These are phyloP conservation scores for Hirsutella thompsonii DNA, from an alignment of 2,329 filamentous ascomycete species.

Conservation along the genomic window DNA sequence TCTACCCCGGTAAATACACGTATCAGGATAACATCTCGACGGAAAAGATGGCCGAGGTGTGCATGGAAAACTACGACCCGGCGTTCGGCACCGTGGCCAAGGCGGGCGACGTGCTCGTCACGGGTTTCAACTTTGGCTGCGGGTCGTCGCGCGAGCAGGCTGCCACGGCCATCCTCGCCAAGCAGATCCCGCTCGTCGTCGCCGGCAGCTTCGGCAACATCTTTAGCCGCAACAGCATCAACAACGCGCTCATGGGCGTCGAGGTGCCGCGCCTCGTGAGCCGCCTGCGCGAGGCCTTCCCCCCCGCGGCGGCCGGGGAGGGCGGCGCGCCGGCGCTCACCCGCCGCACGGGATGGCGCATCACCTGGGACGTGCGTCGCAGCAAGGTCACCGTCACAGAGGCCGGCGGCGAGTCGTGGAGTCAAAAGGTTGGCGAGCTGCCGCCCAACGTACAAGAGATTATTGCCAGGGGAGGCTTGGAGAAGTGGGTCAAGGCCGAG, in stretches of 20 bases:
- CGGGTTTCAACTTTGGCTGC: slow-evolving; percentile 82
- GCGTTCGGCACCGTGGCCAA: slow-evolving; percentile 51
- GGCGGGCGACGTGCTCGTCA: slow-evolving; percentile 67
- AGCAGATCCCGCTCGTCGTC: slow-evolving; percentile 67
- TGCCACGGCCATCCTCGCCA: slow-evolving; percentile 75
- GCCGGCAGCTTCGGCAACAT: slow-evolving; percentile 76
- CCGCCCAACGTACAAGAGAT: slow-evolving; percentile 81
- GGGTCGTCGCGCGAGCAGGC: slow-evolving; percentile 72
- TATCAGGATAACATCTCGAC: slow-evolving; percentile 74
- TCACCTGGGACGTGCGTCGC: slow-evolving; percentile 67
- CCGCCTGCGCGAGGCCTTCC: slow-evolving; percentile 50
- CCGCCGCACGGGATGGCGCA: slow-evolving; percentile 67
- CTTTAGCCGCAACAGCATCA: slow-evolving; percentile 67
- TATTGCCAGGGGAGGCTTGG: slow-evolving; percentile 63
- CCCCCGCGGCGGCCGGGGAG: slow-evolving; percentile 13
- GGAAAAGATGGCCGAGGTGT: slow-evolving; percentile 76
- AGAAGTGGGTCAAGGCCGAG: slow-evolving; percentile 69
- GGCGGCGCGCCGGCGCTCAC: slow-evolving; percentile 25
- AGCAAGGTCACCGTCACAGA: slow-evolving; percentile 62
- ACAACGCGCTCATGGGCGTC: slow-evolving; percentile 62
- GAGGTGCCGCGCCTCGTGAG: slow-evolving; percentile 57
- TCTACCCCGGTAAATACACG: slow-evolving; percentile 85
- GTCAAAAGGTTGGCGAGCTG: slow-evolving; percentile 69
- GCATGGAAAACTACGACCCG: slow-evolving; percentile 88
- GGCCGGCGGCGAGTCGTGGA: slow-evolving; percentile 54